Conservation (phyloP, 371 early-diverging fungal genomes). For the Mucor irregularis region DNA sequence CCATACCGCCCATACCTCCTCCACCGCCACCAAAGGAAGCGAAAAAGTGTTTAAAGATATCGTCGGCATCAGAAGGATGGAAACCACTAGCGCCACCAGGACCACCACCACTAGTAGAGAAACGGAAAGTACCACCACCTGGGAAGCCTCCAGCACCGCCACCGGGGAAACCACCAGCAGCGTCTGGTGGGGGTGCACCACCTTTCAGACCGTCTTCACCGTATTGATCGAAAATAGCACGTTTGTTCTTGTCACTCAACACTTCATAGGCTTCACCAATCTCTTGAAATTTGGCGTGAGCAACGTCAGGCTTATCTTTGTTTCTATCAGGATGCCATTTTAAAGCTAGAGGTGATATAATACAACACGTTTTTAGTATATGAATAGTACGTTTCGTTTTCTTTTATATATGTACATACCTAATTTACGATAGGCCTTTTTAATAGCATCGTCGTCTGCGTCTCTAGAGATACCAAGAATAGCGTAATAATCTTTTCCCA, state of each 20-base stretch:
- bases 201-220: conserved; percentile 92
- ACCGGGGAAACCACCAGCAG: conserved; percentile 40
- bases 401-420: conserved; percentile 20
- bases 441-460: conserved; percentile 86
- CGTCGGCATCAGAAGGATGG: conserved; percentile 87
- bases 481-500: conserved; percentile 92
- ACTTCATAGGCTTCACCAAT: conserved; percentile 96
- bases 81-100: conserved; percentile 54
- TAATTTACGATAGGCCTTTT: conserved; percentile 91
- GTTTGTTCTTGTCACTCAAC: conserved; percentile 90
- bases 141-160: conserved; percentile 41
- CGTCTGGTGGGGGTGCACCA: conserved; percentile 25
- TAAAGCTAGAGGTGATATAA: conserved; percentile 33
- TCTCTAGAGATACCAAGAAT: conserved; percentile 74
- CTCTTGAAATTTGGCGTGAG: conserved; percentile 47
- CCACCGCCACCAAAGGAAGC: conserved; percentile 52
- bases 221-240: conserved; percentile 84
- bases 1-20: conserved; percentile 17
- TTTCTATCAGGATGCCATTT: conserved; percentile 60
- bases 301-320: conserved; percentile 37
- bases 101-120: conserved; percentile 31
- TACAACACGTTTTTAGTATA: not conserved
- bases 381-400: not conserved
- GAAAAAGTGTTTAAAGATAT: conserved; percentile 91
- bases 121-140: conserved; percentile 47